A percentile compares a stretch with the other conserved stretches of the same genome.
Conservation (phyloP, 2,329 filamentous ascomycete species). For the Diaporthe sp. region DNA sequence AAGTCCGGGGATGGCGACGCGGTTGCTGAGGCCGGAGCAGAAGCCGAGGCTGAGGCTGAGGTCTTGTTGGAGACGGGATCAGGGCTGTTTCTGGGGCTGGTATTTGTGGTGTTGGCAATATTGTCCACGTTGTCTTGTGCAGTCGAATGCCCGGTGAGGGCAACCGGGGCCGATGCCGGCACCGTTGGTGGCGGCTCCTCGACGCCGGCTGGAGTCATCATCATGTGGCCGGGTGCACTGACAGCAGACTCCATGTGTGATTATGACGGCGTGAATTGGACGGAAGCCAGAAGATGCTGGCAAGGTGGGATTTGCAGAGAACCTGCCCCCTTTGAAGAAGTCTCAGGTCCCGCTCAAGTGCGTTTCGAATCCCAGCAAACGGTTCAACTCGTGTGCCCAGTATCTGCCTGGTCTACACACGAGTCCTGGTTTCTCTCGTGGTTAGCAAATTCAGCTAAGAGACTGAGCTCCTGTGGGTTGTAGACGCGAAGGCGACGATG, state of each 20-base stretch:
- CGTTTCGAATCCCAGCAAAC: not conserved
- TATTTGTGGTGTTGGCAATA: not conserved
- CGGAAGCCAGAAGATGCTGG: not conserved
- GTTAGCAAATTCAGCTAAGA: not conserved
- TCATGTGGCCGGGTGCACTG: not conserved
- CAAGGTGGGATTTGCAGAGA: not conserved
- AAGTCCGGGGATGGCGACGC: not conserved
- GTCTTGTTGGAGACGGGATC: not conserved
- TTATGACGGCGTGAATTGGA: not conserved
- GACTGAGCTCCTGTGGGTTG: not conserved
- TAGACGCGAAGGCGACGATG: not conserved
- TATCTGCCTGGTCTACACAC: not conserved
- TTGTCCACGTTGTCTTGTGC: not conserved
- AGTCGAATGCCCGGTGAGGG: not conserved
- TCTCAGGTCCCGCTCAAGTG: too few species aligned
- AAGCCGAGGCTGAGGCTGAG: not conserved
- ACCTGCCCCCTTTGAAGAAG: not conserved
- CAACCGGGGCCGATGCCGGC: not conserved
- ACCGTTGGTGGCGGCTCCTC: not conserved
- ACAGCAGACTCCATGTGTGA: not conserved
- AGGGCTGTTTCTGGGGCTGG: not conserved
- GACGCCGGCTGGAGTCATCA: conserved; percentile 5
- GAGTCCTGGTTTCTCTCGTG: not conserved
- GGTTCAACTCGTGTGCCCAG: not conserved
- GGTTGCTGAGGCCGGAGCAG: not conserved